Evolutionary conservation across 306 rosid species (phyloP), one percentile per base, ranked within the genome.

Genomic region (Crataegus laevigata): DNA sequence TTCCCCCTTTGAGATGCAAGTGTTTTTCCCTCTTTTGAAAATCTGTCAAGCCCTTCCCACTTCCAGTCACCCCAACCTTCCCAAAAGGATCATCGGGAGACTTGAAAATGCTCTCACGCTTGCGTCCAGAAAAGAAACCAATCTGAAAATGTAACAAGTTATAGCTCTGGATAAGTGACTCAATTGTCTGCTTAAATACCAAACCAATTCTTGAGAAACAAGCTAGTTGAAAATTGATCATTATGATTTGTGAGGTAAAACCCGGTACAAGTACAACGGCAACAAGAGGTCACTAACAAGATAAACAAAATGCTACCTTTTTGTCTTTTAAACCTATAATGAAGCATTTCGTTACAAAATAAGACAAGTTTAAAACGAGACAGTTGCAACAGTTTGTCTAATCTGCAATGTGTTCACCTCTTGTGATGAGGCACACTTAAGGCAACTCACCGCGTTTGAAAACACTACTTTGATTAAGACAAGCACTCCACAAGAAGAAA

Each of bases 41-140:
- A 36, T 90, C 99, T 3, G 99, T 94, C 89, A 94, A 86, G 74
- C 99, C 99, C 87, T 94, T 94, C 25, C 99, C 99, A 75, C 99
- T 94, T 64, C 99, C 97, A 19, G 99, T 94, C 81, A 92, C 99
- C 59, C 99, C 99, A 82, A 94, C 99, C 91, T 94, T 94, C 51
- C 99, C 99, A 0, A 75, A 51, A 25, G 99, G 96, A 82, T 94
- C 99, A 14, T 94, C 99, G 0, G 99, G 99, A 81, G 99, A 94
- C 83, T 94, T 94, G 83, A 94, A 94, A 79, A 94, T 94, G 83
- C 99, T 94, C 86, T 94, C 99, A 52, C 92, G 86, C 81, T 94
- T 94, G 73, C 93, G 87, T 73, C 96, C 96, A 0, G 96, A 90
- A 82, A 86, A 92, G 91, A 91, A 94, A 70, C 99, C 99, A 52